These are phyloP conservation scores for Colletotrichum abscissum DNA, from an alignment of 2,329 filamentous ascomycete species.

Conservation along the genomic window DNA sequence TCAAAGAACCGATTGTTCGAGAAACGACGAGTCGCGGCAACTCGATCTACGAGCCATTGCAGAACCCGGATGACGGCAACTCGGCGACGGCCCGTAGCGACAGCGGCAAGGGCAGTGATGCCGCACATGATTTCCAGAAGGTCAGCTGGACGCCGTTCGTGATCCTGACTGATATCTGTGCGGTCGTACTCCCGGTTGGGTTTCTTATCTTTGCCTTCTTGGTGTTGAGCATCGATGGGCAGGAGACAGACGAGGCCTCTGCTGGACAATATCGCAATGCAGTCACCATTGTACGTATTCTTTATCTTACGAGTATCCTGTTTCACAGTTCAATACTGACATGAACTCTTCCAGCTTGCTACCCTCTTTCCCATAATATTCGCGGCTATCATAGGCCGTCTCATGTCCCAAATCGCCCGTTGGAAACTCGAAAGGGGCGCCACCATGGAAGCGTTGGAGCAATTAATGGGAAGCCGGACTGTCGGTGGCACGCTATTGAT, in stretches of 20 bases:
- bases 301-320: not conserved
- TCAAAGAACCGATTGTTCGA: not conserved
- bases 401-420: conserved; percentile 40
- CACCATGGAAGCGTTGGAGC: conserved; percentile 41
- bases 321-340: not conserved
- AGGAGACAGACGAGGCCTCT: not conserved
- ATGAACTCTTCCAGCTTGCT: not conserved
- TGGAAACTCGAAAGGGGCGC: conserved; percentile 43
- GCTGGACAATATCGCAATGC: not conserved
- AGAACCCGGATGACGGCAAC: no score
- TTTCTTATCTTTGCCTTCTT: not conserved
- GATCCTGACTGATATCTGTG: not conserved
- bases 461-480: conserved; percentile 44
- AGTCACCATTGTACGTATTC: not conserved
- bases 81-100: not conserved
- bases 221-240: not conserved
- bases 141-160: not conserved
- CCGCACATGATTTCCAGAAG: not conserved
- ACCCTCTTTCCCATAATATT: conserved; percentile 45
- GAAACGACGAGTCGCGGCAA: not conserved
- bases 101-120: not conserved
- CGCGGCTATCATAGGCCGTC: conserved; percentile 41
- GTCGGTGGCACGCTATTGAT: conserved; percentile 41
- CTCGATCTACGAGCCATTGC: not conserved
- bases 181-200: not conserved